Conservation (phyloP, 495 filamentous ascomycete genomes). For the Talaromyces wortmannii region DNA sequence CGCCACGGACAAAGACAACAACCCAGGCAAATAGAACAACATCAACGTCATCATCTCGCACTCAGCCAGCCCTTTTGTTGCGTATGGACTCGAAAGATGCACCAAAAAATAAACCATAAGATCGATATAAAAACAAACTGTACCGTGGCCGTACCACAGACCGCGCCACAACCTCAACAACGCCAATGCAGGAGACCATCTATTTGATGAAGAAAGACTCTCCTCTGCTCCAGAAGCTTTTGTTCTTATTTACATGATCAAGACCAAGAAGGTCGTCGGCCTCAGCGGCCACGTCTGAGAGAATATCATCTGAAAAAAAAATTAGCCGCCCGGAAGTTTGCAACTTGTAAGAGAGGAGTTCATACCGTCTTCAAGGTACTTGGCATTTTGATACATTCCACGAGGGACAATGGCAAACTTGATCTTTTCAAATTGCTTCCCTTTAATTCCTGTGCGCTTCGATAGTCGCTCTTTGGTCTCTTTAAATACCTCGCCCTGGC, state of each 20-base stretch:
- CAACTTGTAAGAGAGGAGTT: background rate
- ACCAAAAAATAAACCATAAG: background rate
- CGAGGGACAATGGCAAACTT: slow-evolving; percentile 83
- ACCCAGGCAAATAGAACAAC: background rate
- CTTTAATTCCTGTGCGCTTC: slow-evolving; percentile 87
- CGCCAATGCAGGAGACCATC: slow-evolving; percentile 4
- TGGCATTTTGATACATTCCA: slow-evolving; percentile 60
- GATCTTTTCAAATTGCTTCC: slow-evolving; percentile 97
- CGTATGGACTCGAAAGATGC: background rate
- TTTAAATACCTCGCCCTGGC: slow-evolving; percentile 74
- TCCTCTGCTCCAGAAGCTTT: slow-evolving; percentile 49
- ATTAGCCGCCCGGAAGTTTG: background rate
- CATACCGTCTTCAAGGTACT: slow-evolving; percentile 86
- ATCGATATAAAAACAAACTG: background rate
- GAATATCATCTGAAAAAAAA: slow-evolving; percentile 62
- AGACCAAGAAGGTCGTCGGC: slow-evolving; percentile 80
- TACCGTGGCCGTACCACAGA: background rate
- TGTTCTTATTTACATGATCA: slow-evolving; percentile 77
- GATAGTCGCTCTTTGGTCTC: slow-evolving; percentile 88
- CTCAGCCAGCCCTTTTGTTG: background rate
- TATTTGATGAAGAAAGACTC: slow-evolving; percentile 65
- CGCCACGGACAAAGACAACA: too few species aligned
- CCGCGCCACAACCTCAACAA: background rate
- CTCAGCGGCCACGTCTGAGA: slow-evolving; percentile 61
- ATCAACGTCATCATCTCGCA: background rate